Percentiles rank a stretch among this genome's conserved stretches.
phyloP scores from a whole-genome alignment of 2,329 filamentous ascomycete genomes.

The Metarhizium sp. region DNA sequence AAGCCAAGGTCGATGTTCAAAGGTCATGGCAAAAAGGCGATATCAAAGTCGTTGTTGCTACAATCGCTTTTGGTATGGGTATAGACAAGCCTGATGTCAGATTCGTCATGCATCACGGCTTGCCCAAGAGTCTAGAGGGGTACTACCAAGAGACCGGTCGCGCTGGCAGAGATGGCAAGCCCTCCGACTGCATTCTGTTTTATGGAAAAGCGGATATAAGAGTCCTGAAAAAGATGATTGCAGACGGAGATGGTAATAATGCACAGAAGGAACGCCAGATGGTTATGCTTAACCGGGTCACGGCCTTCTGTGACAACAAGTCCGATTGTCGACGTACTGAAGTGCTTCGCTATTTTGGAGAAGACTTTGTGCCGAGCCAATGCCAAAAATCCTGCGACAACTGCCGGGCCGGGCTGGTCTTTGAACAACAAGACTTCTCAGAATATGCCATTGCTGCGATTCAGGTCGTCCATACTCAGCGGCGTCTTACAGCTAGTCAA shows the following conservation, averaged over 20 bases:
- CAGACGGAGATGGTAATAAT: conserved; percentile 63
- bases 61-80: conserved; percentile 99
- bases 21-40: conserved; percentile 71
- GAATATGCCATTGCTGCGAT: conserved; percentile 63
- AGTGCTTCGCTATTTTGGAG: conserved; percentile 89
- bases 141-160: conserved; percentile 98
- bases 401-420: conserved; percentile 63
- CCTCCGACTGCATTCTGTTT: conserved; percentile 82
- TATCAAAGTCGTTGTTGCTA: conserved; percentile 88
- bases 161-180: conserved; percentile 81
- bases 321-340: conserved; percentile 81
- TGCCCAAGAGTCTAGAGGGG: conserved; percentile 92
- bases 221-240: conserved; percentile 70
- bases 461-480: conserved; percentile 52
- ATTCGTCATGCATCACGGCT: conserved; percentile 86
- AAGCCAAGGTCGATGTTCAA: conserved; percentile 64
- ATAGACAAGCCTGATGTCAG: conserved; percentile 97
- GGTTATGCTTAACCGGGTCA: conserved; percentile 76
- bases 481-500: conserved; percentile 62
- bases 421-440: conserved; percentile 69
- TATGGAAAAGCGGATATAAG: conserved; percentile 73
- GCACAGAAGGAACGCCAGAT: conserved; percentile 79
- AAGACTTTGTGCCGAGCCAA: conserved; percentile 61
- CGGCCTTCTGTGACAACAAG: conserved; percentile 82
- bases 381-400: conserved; percentile 82